Conservation (phyloP, 352 stramenopile species). For the Phytophthora pseudosyringae region DNA sequence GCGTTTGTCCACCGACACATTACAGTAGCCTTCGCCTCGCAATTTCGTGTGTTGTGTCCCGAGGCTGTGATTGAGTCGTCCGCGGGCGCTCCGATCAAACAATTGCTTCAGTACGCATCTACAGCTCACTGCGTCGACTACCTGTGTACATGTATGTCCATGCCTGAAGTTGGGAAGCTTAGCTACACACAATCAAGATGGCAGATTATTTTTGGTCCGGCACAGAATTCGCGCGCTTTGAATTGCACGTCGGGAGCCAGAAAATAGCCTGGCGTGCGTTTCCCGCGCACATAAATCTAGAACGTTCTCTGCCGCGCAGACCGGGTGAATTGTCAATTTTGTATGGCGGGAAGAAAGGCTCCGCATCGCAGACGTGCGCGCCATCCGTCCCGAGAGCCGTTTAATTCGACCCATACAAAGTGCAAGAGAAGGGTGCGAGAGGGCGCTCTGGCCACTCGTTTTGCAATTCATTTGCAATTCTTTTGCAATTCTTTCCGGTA, state of each 20-base stretch:
- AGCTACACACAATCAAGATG: no score
- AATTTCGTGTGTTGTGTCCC: no score
- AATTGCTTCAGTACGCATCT: no score
- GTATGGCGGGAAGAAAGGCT: background rate
- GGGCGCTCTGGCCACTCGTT: constrained; percentile 43
- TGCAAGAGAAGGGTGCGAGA: constrained; percentile 1
- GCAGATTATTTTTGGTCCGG: constrained; percentile 3
- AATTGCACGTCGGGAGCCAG: constrained; percentile 29
- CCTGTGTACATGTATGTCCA: no score
- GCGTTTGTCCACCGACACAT: no score
- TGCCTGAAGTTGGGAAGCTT: no score
- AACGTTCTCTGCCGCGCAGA: constrained; percentile 29
- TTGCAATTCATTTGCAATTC: constrained; percentile 52
- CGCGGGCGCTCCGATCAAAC: no score
- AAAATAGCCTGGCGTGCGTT: constrained; percentile 40
- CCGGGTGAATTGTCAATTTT: background rate
- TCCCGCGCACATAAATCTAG: constrained; percentile 40
- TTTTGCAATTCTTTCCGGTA: constrained; percentile 46
- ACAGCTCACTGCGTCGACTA: no score
- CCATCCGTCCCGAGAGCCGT: constrained; percentile 31
- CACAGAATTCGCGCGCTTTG: constrained; percentile 8
- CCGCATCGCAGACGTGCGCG: constrained; percentile 9
- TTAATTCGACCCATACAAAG: constrained; percentile 33
- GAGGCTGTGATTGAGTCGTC: no score
- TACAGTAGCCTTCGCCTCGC: no score